A percentile compares a stretch with the other conserved stretches of the same genome.
Conservation (phyloP, 805 yeast genomes). For the Sugiyamaella boreocaroliniensis region DNA sequence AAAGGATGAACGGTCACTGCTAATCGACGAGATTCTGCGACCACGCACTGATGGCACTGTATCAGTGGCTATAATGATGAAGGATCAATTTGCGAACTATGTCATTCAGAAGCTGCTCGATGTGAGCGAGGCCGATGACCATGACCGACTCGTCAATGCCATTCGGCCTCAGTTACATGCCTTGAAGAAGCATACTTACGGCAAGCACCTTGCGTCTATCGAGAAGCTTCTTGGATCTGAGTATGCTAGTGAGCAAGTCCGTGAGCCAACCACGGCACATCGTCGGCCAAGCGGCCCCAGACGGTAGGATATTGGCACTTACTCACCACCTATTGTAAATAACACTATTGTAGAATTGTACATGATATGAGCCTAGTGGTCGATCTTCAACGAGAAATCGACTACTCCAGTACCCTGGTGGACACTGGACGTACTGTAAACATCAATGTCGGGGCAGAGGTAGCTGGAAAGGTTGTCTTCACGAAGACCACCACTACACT, state of each 20-base stretch:
- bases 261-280: not conserved
- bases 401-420: conserved; percentile 86
- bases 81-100: conserved; percentile 95
- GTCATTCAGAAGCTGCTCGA: conserved; percentile 93
- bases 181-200: conserved; percentile 61
- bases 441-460: conserved; percentile 73
- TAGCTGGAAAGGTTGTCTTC: conserved; percentile 56
- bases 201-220: conserved; percentile 78
- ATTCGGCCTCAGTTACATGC: conserved; percentile 75
- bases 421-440: conserved; percentile 83
- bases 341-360: not conserved
- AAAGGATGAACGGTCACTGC: conserved; percentile 49
- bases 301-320: not conserved
- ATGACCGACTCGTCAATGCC: conserved; percentile 60
- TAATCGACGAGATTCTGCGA: conserved; percentile 54
- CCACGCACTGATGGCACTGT: conserved; percentile 24
- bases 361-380: conserved; percentile 25
- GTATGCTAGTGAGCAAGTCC: not conserved
- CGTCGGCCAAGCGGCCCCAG: not conserved
- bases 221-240: conserved; percentile 46
- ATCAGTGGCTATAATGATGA: conserved; percentile 86
- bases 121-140: conserved; percentile 63
- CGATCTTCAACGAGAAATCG: conserved; percentile 79
- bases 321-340: not conserved
- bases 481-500: conserved; percentile 89